These are phyloP conservation scores for Plasmodium ovale DNA, from an alignment of 169 alveolate species.

Conservation along the genomic window DNA sequence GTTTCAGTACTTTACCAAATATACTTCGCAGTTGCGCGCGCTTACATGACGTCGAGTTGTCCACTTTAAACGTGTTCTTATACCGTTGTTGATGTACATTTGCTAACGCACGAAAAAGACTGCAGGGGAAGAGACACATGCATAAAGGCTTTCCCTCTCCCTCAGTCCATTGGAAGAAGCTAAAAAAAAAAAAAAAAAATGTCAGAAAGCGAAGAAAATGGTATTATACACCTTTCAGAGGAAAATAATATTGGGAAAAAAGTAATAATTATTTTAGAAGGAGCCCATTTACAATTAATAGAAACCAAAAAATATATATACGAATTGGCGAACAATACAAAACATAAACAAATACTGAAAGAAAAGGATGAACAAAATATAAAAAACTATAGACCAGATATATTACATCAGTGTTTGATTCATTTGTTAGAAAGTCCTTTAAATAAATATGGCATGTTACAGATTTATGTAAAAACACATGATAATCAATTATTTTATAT, in stretches of 20 bases:
- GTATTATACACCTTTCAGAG: background rate
- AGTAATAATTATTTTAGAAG: conserved; percentile 58
- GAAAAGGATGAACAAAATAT: conserved; percentile 41
- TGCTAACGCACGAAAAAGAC: background rate
- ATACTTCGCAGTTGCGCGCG: too few relatives aligned
- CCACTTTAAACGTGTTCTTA: too few relatives aligned
- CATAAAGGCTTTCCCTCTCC: background rate
- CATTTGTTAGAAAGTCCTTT: conserved; percentile 90
- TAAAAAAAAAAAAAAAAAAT: conserved; percentile 7
- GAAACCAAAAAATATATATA: conserved; percentile 63
- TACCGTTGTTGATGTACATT: too few relatives aligned
- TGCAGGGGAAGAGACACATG: background rate
- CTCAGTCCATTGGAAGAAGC: background rate
- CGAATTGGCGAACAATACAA: conserved; percentile 41
- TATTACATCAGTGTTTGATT: conserved; percentile 91
- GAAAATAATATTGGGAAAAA: conserved; percentile 22
- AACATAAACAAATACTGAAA: conserved; percentile 28
- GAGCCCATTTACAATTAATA: conserved; percentile 64
- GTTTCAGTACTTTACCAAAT: too few relatives aligned
- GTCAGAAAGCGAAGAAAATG: background rate
- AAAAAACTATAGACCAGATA: conserved; percentile 90
- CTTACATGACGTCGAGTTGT: too few relatives aligned
- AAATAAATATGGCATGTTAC: conserved; percentile 84
- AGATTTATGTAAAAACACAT: conserved; percentile 87
- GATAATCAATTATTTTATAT: conserved; percentile 89